These are phyloP conservation scores for Tylopilus plumbeoviolaceoides DNA, from an alignment of 768 basidiomycete species.

Conservation along the genomic window DNA sequence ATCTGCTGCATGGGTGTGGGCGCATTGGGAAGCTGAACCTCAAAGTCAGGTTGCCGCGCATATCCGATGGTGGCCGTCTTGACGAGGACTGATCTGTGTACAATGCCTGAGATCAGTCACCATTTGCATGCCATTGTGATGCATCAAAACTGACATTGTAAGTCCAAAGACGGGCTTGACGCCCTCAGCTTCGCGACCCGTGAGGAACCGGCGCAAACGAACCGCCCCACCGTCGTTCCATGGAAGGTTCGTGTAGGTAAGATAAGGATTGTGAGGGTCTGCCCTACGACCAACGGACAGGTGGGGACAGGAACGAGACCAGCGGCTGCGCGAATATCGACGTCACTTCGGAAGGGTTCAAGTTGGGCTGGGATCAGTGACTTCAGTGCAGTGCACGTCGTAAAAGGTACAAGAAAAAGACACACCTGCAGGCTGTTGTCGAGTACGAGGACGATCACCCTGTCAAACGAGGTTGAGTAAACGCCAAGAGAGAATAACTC, in stretches of 20 bases:
- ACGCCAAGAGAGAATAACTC: not conserved
- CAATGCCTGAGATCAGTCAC: no score
- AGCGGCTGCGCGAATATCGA: slow-evolving; percentile 86
- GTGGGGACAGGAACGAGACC: slow-evolving; percentile 63
- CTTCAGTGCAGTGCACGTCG: not conserved
- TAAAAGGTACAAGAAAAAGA: not conserved
- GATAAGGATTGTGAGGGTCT: slow-evolving; percentile 50
- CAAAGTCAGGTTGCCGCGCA: slow-evolving; percentile 41
- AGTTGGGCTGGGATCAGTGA: slow-evolving; percentile 52
- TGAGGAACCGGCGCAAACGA: slow-evolving; percentile 77
- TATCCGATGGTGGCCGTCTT: slow-evolving; percentile 49
- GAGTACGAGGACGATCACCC: slow-evolving; percentile 81
- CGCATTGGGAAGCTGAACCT: slow-evolving; percentile 41
- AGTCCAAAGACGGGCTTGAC: slow-evolving; percentile 87
- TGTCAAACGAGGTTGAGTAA: slow-evolving; percentile 25
- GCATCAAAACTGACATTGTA: slow-evolving; percentile 61
- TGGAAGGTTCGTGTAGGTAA: slow-evolving; percentile 55
- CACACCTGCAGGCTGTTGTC: slow-evolving; percentile 69
- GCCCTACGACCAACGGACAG: slow-evolving; percentile 52
- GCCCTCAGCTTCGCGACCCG: slow-evolving; percentile 79
- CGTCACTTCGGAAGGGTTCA: slow-evolving; percentile 76
- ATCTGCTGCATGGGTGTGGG: slow-evolving; percentile 40
- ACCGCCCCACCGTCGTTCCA: slow-evolving; percentile 36
- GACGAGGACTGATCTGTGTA: slow-evolving; percentile 47
- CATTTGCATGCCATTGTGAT: not conserved